Base-by-base conservation (phyloP, 2,329 filamentous ascomycete species). In the Aspergillus melleus region DNA sequence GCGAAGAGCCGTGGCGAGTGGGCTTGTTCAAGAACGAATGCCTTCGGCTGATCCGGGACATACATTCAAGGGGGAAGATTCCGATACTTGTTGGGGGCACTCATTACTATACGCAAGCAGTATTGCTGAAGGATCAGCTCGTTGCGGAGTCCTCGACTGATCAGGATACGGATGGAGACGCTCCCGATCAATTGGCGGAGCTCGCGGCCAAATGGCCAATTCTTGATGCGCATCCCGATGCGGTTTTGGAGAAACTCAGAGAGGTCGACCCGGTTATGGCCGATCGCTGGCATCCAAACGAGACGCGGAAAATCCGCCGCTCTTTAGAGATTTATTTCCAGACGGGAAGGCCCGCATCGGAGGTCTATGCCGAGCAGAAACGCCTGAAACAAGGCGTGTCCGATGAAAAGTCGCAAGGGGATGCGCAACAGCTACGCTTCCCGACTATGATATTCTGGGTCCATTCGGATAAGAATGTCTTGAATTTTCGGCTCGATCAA, bases 41-140 rank as follows among this genome's bases (percentile, higher is more conserved):
- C 1, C 79, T 84, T 32, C 79, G 79, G 16, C 79, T 89, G 16
- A 94, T 99, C 62, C 78, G 84, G 24, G 91, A 95, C 47, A 96
- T 99, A 56, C 85, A 89, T 53, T 80, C 80, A 8, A 84, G 94
- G 68, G 91, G 92, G 0, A 90, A 89, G 63, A 76, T 97, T 12
- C 95, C 95, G 0, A 92, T 99, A 29, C 79, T 99, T 0, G 95
- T 98, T 1, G 95, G 95, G 26, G 95, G 95, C 9, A 96, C 94
- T 11, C 92, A 96, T 70, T 99, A 98, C 78, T 99, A 99, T 72
- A 90, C 91, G 0, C 92, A 97, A 69, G 88, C 91, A 0, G 82
- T 99, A 16, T 82, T 99, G 3, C 96, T 98, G 72, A 85, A 90
- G 36, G 87, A 93, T 64, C 83, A 84, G 16, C 75, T 93, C 6